These are phyloP conservation scores for Naganishia friedmannii DNA, from an alignment of 768 basidiomycete species.

Conservation along the genomic window DNA sequence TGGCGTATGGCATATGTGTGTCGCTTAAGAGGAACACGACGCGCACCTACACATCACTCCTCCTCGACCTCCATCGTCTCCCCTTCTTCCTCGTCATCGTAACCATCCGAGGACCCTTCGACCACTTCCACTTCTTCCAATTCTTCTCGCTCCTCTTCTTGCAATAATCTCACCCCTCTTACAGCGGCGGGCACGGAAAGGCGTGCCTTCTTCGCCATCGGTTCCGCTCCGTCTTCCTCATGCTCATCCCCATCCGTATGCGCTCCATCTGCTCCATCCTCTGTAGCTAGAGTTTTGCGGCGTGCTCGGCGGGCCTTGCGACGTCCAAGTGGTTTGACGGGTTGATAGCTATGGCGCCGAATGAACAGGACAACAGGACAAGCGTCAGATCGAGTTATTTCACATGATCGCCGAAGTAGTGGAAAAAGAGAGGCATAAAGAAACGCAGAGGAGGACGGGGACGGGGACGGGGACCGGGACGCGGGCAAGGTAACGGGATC, in stretches of 20 bases:
- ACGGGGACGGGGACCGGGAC: no score
- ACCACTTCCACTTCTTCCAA: slow-evolving; percentile 1
- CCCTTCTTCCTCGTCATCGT: background rate
- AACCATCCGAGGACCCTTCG: background rate
- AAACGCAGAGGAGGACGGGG: no score
- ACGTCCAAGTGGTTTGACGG: slow-evolving; percentile 8
- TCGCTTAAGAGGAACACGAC: no score
- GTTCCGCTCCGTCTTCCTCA: background rate
- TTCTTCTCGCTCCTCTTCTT: slow-evolving; percentile 18
- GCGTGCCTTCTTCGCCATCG: background rate
- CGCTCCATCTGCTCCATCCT: background rate
- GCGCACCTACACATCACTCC: no score
- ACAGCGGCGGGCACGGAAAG: background rate
- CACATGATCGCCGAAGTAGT: background rate
- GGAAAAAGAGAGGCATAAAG: background rate
- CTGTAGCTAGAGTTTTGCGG: background rate
- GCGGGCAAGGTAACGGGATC: no score
- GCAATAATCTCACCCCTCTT: background rate
- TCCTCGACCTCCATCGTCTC: slow-evolving; percentile 9
- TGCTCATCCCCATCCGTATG: background rate
- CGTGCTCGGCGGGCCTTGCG: background rate
- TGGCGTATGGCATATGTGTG: background rate
- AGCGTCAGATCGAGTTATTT: background rate
- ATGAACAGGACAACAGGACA: background rate
- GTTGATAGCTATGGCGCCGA: background rate